phyloP scores from a whole-genome alignment of 768 basidiomycete genomes.

The Phylloporus scabripes region DNA sequence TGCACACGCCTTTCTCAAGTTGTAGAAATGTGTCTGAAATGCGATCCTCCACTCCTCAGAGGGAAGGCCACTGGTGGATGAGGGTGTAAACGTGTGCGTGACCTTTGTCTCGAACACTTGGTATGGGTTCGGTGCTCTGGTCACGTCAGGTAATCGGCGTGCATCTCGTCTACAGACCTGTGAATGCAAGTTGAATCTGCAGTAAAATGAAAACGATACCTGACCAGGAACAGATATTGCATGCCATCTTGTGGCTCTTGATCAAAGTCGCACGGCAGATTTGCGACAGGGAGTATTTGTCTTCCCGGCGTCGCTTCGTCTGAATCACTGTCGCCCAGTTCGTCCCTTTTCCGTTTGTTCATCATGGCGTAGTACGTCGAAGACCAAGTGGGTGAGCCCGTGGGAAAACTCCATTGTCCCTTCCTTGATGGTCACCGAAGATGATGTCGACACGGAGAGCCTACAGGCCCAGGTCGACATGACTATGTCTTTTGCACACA shows the following conservation, averaged over 20 bases:
- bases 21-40: constrained; percentile 55
- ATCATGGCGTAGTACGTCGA: constrained; percentile 10
- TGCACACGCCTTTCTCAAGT: constrained; percentile 51
- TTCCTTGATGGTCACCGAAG: constrained; percentile 32
- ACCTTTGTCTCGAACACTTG: constrained; percentile 34
- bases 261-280: constrained; percentile 64
- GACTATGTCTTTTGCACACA: constrained; percentile 70
- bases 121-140: constrained; percentile 67
- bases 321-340: constrained; percentile 48
- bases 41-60: constrained; percentile 59
- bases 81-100: constrained; percentile 10
- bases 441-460: constrained; percentile 58
- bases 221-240: constrained; percentile 77
- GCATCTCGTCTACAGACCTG: constrained; percentile 59
- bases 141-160: constrained; percentile 55
- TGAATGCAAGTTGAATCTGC: constrained; percentile 5
- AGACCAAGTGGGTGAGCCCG: background rate
- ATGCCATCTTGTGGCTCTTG: constrained; percentile 64
- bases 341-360: constrained; percentile 53
- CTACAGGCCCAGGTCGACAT: constrained; percentile 81
- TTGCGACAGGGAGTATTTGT: constrained; percentile 78
- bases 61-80: constrained; percentile 42
- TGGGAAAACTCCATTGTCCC: constrained; percentile 11
- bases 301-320: constrained; percentile 59
- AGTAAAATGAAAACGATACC: constrained; percentile 39